A percentile compares a stretch with the other conserved stretches of the same genome.
These are phyloP conservation scores for Hsuehochloa calcarea DNA, from an alignment of 176 grass and related monocot species.

Conservation along the genomic window DNA sequence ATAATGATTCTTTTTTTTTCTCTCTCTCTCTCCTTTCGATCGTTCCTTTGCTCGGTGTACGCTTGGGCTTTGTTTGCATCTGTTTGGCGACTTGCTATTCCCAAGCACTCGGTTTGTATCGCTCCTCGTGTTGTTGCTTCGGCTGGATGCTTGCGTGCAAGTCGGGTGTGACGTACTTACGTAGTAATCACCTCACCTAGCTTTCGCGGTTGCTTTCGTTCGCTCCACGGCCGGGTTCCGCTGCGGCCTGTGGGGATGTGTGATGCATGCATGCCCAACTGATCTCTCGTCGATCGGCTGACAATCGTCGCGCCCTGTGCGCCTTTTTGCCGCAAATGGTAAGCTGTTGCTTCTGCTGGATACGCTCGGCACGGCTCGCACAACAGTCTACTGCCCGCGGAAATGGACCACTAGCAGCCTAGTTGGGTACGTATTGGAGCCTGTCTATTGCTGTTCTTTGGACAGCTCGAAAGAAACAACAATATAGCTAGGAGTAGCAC, in stretches of 20 bases:
- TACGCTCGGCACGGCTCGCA: neutral
- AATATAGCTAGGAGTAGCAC: too few species aligned
- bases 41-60: constrained; percentile 26
- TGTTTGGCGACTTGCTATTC: constrained; percentile 44
- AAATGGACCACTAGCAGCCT: constrained; percentile 17
- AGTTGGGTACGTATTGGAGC: neutral
- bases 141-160: constrained; percentile 39
- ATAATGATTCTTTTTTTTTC: constrained; percentile 20
- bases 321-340: constrained; percentile 18
- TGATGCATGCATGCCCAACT: neutral
- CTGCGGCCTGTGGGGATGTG: neutral
- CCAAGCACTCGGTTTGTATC: constrained; percentile 40
- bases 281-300: neutral
- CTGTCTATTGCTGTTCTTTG: neutral
- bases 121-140: constrained; percentile 48
- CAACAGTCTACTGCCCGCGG: neutral
- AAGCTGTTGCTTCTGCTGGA: constrained; percentile 3
- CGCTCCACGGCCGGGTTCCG: neutral
- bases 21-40: neutral
- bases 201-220: neutral
- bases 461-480: neutral
- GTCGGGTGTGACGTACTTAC: constrained; percentile 13
- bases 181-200: neutral
- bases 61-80: constrained; percentile 35
- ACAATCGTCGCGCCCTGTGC: neutral